Evolutionary conservation across 768 basidiomycete species (phyloP).

Genomic region (Pleurotus djamor): DNA sequence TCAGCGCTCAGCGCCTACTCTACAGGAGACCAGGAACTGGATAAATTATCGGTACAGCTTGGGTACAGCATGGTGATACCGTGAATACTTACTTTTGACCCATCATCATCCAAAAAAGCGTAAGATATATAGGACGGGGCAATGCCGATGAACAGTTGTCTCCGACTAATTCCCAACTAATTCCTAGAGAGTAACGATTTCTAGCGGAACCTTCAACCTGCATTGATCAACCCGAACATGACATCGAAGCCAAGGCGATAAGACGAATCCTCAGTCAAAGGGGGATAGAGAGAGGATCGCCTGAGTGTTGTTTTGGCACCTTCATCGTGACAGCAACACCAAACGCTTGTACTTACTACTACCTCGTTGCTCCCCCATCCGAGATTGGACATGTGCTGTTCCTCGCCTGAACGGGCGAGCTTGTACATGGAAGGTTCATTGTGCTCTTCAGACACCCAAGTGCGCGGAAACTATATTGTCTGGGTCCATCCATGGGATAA

Average conservation of each 20-base stretch:
- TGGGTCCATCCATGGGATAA: slow-evolving; percentile 88
- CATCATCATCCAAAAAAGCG: no score
- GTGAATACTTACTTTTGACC: no score
- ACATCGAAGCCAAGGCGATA: neutral
- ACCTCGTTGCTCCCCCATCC: slow-evolving; percentile 92
- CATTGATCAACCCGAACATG: slow-evolving; percentile 16
- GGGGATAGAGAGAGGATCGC: slow-evolving; percentile 91
- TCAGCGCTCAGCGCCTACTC: no score
- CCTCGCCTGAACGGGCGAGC: slow-evolving; percentile 79
- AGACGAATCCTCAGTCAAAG: slow-evolving; percentile 72
- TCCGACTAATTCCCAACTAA: neutral
- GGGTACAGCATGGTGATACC: no score
- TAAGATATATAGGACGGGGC: no score
- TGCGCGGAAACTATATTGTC: slow-evolving; percentile 78
- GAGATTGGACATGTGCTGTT: slow-evolving; percentile 92
- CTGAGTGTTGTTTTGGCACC: slow-evolving; percentile 80
- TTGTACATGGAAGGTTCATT: slow-evolving; percentile 97
- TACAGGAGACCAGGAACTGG: no score
- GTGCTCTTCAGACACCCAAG: slow-evolving; percentile 84
- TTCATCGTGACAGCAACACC: slow-evolving; percentile 95
- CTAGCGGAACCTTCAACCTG: slow-evolving; percentile 27
- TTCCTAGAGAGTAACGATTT: slow-evolving; percentile 51
- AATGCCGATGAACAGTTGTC: neutral
- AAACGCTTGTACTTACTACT: slow-evolving; percentile 95
- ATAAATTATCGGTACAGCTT: no score